Conservation (phyloP, 1,284 basidiomycete genomes). For the Microstroma glucosiphilum region DNA sequence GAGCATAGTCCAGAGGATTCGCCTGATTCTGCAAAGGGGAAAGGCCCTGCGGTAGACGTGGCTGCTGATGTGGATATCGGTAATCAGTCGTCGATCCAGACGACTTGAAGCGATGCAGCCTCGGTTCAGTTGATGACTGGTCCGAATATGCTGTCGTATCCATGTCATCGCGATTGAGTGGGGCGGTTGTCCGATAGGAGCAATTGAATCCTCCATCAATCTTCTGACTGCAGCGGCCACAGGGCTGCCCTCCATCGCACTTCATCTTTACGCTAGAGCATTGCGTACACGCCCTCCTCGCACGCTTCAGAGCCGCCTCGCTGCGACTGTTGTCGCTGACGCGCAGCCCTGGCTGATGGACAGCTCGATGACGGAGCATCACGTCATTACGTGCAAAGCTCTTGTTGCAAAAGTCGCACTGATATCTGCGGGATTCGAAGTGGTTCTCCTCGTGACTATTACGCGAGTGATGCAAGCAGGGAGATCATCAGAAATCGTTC, state of each 20-base stretch:
- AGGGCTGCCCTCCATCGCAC: background rate
- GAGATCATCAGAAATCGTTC: too few relatives aligned
- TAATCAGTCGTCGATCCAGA: too few relatives aligned
- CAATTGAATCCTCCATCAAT: background rate
- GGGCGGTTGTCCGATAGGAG: background rate
- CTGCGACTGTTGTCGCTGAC: background rate
- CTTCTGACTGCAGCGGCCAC: background rate
- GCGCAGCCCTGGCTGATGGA: background rate
- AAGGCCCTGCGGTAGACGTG: too few relatives aligned
- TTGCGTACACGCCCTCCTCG: background rate
- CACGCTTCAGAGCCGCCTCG: background rate
- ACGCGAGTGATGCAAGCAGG: too few relatives aligned
- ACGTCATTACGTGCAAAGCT: background rate
- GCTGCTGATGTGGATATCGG: too few relatives aligned
- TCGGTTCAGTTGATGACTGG: background rate
- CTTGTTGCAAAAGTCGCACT: background rate
- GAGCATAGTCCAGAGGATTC: too few relatives aligned
- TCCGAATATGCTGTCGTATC: background rate
- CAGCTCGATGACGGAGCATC: background rate
- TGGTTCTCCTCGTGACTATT: background rate
- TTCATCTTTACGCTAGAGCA: constrained; percentile 1
- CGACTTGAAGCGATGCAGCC: too few relatives aligned
- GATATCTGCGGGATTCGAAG: background rate
- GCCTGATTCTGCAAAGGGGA: too few relatives aligned
- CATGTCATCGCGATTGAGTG: too few relatives aligned